A percentile compares a stretch with the other conserved stretches of the same genome.
Evolutionary conservation across 169 alveolate species (phyloP).

Genomic region (Nephromyces sp.): DNA sequence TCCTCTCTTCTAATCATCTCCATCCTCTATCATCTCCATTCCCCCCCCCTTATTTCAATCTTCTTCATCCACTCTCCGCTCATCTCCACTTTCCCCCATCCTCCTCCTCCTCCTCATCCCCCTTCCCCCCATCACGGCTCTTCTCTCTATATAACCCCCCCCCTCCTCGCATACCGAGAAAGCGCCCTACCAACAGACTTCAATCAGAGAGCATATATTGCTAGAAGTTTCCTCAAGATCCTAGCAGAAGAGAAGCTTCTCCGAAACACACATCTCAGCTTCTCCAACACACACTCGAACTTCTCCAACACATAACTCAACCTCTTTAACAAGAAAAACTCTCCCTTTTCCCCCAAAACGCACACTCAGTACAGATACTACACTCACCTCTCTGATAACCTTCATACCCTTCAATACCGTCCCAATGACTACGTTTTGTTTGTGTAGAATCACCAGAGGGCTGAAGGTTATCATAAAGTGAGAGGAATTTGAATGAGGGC

Average conservation of each 20-base stretch:
- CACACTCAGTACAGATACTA: no score
- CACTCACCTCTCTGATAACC: constrained; percentile 10
- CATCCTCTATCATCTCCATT: no score
- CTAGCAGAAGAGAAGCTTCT: not conserved
- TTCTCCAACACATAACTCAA: not conserved
- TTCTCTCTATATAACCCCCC: no score
- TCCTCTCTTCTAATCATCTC: no score
- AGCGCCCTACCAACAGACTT: no score
- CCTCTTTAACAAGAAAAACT: not conserved
- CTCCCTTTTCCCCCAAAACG: not conserved
- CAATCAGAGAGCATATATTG: not conserved
- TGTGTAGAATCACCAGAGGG: constrained; percentile 4
- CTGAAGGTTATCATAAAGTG: constrained; percentile 26
- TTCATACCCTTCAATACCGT: constrained; percentile 34
- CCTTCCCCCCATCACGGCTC: no score
- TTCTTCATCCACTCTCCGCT: no score
- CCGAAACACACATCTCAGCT: not conserved
- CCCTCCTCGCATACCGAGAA: no score
- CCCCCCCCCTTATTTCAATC: no score
- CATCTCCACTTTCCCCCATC: no score
- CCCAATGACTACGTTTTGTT: constrained; percentile 28
- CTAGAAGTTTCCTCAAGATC: not conserved
- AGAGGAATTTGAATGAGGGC: constrained; percentile 19
- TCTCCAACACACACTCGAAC: not conserved
- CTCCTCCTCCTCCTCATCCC: no score